Conservation (phyloP, 352 stramenopile species). For the Globisporangium alternatum region DNA sequence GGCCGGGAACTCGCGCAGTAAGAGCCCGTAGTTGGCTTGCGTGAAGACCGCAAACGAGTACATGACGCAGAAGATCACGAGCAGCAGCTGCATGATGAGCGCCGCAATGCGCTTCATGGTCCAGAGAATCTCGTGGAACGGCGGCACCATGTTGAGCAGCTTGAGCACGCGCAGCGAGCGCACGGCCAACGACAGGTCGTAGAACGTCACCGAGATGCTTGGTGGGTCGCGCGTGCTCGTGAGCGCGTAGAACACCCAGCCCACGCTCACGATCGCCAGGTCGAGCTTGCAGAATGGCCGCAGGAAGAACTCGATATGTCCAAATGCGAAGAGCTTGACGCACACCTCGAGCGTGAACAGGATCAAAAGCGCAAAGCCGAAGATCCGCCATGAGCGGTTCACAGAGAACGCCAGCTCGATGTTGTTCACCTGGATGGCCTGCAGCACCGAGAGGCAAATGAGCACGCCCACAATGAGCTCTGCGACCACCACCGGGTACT, state of each 20-base stretch:
- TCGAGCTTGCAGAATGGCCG: constrained; percentile 80
- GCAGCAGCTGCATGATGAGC: constrained; percentile 70
- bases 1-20: constrained; percentile 52
- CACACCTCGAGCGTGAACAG: constrained; percentile 74
- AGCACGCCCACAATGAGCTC: constrained; percentile 72
- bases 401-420: constrained; percentile 71
- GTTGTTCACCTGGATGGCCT: constrained; percentile 84
- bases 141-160: constrained; percentile 76
- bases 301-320: constrained; percentile 66
- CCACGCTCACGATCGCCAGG: constrained; percentile 61
- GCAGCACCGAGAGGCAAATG: constrained; percentile 75
- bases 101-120: constrained; percentile 83
- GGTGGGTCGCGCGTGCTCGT: constrained; percentile 57
- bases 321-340: constrained; percentile 83
- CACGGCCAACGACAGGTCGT: constrained; percentile 70
- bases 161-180: constrained; percentile 79
- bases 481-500: constrained; percentile 67
- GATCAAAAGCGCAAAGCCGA: constrained; percentile 64
- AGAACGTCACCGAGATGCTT: constrained; percentile 72
- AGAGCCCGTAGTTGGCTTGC: constrained; percentile 68
- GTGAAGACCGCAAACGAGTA: constrained; percentile 82
- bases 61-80: constrained; percentile 85
- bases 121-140: constrained; percentile 84
- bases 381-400: constrained; percentile 68
- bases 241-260: constrained; percentile 78